A percentile compares a stretch with the other conserved stretches of the same genome.
These are phyloP conservation scores for Melampsora larici-populina DNA, from an alignment of 1,284 basidiomycete genomes.

Conservation along the genomic window DNA sequence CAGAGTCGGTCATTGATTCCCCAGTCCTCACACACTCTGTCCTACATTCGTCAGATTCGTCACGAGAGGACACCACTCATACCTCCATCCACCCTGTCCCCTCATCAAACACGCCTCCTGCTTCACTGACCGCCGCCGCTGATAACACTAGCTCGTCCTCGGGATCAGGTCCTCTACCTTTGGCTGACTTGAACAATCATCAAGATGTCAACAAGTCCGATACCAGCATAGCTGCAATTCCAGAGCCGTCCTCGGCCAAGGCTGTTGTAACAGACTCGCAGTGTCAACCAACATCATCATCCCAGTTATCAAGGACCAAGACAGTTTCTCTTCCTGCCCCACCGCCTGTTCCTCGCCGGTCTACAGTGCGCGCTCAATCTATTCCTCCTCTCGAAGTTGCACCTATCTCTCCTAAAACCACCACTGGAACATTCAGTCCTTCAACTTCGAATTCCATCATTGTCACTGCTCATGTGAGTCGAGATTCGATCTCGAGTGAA, in stretches of 20 bases:
- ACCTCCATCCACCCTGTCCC: neutral
- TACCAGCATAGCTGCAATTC: neutral
- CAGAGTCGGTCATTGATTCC: constrained; percentile 10
- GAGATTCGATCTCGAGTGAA: neutral
- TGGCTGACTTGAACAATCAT: neutral
- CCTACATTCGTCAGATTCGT: constrained; percentile 7
- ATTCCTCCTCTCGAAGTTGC: neutral
- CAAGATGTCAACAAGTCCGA: neutral
- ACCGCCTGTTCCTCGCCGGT: constrained; percentile 2
- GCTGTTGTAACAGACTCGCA: neutral
- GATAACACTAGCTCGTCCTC: neutral
- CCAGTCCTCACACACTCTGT: neutral
- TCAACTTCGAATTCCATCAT: neutral
- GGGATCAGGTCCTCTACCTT: neutral
- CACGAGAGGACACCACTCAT: neutral
- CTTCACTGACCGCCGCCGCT: neutral
- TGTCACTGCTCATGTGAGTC: neutral
- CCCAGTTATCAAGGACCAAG: neutral
- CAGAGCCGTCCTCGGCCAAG: neutral
- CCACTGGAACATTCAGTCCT: constrained; percentile 2
- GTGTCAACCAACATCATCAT: neutral
- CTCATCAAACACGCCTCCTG: neutral
- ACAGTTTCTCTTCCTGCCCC: constrained; percentile 19
- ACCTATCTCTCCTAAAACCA: neutral
- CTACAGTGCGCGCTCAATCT: neutral